Evolutionary conservation across 192 early-diverging fungal genomes (phyloP).

Genomic region (Coemansia sp.): DNA sequence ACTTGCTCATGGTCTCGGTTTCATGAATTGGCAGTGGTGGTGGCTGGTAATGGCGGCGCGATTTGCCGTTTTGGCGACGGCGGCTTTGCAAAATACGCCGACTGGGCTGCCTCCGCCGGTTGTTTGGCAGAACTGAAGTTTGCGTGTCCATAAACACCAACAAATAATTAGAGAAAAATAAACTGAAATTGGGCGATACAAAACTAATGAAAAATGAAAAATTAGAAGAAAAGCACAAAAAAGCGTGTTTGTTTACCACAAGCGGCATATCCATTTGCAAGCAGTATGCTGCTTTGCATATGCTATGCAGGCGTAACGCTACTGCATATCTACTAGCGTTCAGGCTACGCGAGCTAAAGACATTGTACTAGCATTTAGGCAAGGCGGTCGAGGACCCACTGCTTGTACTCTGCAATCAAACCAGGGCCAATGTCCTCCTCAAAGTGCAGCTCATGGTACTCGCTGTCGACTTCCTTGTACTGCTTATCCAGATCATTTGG

Average conservation of each 20-base stretch:
- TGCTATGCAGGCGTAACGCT: too few species aligned
- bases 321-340: too few species aligned
- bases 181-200: neutral
- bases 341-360: neutral
- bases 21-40: conserved; percentile 2
- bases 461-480: conserved; percentile 28
- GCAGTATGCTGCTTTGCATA: neutral
- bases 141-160: conserved; percentile 2
- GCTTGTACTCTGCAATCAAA: conserved; percentile 28
- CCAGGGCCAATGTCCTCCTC: conserved; percentile 39
- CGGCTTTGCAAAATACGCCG: neutral
- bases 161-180: neutral
- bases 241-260: conserved; percentile 1
- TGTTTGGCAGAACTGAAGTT: neutral
- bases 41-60: conserved; percentile 7
- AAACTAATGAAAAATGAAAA: neutral
- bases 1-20: neutral
- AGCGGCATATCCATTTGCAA: neutral
- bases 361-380: neutral
- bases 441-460: conserved; percentile 54
- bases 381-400: conserved; percentile 43
- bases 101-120: neutral
- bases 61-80: neutral
- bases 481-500: conserved; percentile 52
- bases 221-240: neutral